These are phyloP conservation scores for Bisporella sp. DNA, from an alignment of 2,329 filamentous ascomycete genomes.

Conservation along the genomic window DNA sequence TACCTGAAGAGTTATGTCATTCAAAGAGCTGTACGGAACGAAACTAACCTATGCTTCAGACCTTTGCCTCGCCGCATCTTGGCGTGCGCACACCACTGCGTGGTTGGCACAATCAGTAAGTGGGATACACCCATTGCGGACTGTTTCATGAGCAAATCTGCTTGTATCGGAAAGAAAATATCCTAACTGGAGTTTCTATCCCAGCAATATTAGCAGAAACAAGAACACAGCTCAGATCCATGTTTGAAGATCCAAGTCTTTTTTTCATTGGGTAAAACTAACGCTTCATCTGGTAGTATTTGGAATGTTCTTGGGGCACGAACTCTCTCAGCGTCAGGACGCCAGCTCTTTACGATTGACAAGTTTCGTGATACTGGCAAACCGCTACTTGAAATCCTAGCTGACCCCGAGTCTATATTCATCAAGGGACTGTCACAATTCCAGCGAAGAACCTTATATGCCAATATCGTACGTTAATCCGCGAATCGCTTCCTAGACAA, in stretches of 20 bases:
- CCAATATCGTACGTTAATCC: slow-evolving; percentile 56
- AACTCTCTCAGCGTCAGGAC: slow-evolving; percentile 74
- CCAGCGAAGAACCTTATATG: slow-evolving; percentile 69
- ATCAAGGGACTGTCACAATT: slow-evolving; percentile 72
- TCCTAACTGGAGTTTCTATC: neutral
- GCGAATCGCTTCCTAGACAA: neutral
- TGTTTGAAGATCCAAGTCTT: too few relatives aligned
- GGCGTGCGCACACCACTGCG: slow-evolving; percentile 66
- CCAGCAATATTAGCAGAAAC: neutral
- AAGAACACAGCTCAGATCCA: too few relatives aligned
- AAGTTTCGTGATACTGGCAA: slow-evolving; percentile 75
- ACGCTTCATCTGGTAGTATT: neutral
- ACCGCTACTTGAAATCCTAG: slow-evolving; percentile 72
- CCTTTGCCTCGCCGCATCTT: slow-evolving; percentile 80
- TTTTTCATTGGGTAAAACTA: too few relatives aligned
- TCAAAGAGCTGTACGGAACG: neutral
- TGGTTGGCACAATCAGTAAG: slow-evolving; percentile 50
- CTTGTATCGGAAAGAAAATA: neutral
- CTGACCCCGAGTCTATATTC: slow-evolving; percentile 81
- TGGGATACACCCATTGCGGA: too few relatives aligned
- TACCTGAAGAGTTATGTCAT: neutral
- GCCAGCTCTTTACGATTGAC: slow-evolving; percentile 84
- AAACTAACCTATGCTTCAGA: slow-evolving; percentile 65
- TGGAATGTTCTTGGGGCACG: slow-evolving; percentile 73
- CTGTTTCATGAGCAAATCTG: too few relatives aligned